Base-by-base conservation (phyloP, 2,329 filamentous ascomycete species). In the Juglanconis juglandina region DNA sequence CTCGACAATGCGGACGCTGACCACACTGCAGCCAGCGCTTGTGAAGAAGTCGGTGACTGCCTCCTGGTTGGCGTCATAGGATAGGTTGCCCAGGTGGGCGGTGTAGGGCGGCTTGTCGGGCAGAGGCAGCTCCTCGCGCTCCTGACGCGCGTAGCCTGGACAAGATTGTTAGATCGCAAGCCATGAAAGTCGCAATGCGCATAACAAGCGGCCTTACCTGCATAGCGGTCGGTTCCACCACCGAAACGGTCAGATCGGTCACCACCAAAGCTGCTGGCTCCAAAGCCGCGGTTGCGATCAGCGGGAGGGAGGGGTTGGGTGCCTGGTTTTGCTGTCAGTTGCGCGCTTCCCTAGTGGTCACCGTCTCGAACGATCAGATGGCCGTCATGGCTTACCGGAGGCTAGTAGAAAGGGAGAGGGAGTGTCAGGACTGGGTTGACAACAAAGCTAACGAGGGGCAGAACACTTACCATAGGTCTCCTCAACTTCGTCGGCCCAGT, bases 401-500 rank as follows among this genome's bases (percentile, higher is more conserved):
- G 62, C 64, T 65, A 44, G 48, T 24, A 42, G 17, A 24, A 11
- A 24, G 10, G 10, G 35, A 24, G 60, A n/a, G 54, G 65, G 54
- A 39, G 60, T 14, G 68, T 74, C 44, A 48, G 33, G 60, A 53
- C 52, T 44, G 52, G 58, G 64, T 70, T 68, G 52, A 59, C 47
- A 55, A 51, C 6, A 33, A 59, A 54, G 53, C 50, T n/a, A 50
- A 4, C 11, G 50, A 61, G 55, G 55, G 49, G 62, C 59, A 62
- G 46, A 48, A 54, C 60, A 80, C 87, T 81, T 83, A 94, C 90
- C 81, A 76, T 87, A 85, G 67, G 90, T 84, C 72, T 96, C 92
- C 78, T 99, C 95, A 80, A 99, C 96, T 76, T 99, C 95, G 79
- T 99, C 96, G 71, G 95, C 95, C 95, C 95, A 99, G 69, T 95